Evolutionary conservation across 768 basidiomycete species (phyloP).

Genomic region (Mrakia gelida): DNA sequence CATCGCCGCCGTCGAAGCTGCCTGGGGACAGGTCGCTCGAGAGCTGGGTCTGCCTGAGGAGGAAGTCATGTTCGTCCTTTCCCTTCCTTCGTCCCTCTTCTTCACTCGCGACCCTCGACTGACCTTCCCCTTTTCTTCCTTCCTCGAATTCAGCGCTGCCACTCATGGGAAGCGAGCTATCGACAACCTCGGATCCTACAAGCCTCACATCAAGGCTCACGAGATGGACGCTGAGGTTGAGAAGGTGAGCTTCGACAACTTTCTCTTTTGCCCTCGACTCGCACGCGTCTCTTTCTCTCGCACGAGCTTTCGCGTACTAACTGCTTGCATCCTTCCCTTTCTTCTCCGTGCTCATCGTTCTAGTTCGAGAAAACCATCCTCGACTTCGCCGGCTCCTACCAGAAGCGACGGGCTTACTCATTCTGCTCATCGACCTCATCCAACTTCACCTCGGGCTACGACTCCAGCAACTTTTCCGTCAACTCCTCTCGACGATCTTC

Average conservation of each 20-base stretch:
- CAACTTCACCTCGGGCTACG: conserved; percentile 31
- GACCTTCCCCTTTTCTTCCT: conserved; percentile 43
- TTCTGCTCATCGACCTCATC: conserved; percentile 46
- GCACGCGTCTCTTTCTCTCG: too few relatives aligned
- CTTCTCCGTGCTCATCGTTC: too few relatives aligned
- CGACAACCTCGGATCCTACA: conserved; percentile 65
- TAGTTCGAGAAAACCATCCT: conserved; percentile 62
- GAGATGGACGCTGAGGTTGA: conserved; percentile 59
- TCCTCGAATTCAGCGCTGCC: conserved; percentile 46
- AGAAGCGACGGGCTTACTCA: conserved; percentile 49
- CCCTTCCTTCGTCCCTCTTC: not conserved
- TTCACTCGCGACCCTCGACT: not conserved
- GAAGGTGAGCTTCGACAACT: conserved; percentile 24
- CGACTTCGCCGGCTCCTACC: conserved; percentile 61
- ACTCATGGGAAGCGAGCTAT: conserved; percentile 75
- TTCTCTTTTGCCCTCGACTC: too few relatives aligned
- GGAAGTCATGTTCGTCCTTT: conserved; percentile 46
- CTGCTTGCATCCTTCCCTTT: too few relatives aligned
- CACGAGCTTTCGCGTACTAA: too few relatives aligned
- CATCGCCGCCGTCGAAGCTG: conserved; percentile 67
- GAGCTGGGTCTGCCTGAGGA: conserved; percentile 61
- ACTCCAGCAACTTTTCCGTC: conserved; percentile 45
- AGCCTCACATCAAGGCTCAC: conserved; percentile 54
- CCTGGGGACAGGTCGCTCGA: conserved; percentile 66
- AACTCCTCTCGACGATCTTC: conserved; percentile 43